phyloP scores from a whole-genome alignment of 1,139 yeast species.

The Kodamaea suecica region DNA sequence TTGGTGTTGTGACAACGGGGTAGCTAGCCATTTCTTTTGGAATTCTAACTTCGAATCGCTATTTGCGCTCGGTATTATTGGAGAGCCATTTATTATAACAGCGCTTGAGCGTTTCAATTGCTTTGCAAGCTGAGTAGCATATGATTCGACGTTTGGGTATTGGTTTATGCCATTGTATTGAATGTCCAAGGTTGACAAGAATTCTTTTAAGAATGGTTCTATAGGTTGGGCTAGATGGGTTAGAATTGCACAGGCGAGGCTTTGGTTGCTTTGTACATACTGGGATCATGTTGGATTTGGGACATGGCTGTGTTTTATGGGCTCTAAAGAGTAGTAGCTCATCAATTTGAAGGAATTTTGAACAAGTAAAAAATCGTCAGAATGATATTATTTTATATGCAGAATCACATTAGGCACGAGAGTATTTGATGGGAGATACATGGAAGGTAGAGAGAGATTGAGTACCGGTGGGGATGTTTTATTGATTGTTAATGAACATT shows the following conservation, averaged over 20 bases:
- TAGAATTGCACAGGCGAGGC: constrained; percentile 11
- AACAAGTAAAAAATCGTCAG: neutral
- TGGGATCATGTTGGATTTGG: constrained; percentile 22
- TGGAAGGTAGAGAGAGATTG: too few relatives aligned
- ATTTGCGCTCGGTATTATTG: constrained; percentile 40
- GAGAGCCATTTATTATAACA: constrained; percentile 63
- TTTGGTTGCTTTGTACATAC: constrained; percentile 21
- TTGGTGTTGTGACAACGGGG: constrained; percentile 63
- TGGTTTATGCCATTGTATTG: constrained; percentile 27
- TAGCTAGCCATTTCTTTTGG: constrained; percentile 60
- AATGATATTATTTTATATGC: too few relatives aligned
- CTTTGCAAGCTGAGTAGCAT: constrained; percentile 51
- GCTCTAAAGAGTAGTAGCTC: too few relatives aligned
- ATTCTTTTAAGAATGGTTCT: constrained; percentile 43
- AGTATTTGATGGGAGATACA: too few relatives aligned
- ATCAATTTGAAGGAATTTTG: neutral
- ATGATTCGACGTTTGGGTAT: constrained; percentile 42
- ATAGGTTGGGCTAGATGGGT: constrained; percentile 37
- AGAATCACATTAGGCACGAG: too few relatives aligned
- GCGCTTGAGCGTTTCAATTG: constrained; percentile 46
- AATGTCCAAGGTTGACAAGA: constrained; percentile 38
- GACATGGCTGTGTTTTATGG: too few relatives aligned
- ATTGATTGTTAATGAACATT: too few relatives aligned
- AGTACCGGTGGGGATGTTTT: too few relatives aligned
- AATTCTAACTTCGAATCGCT: constrained; percentile 53